Base-by-base conservation (phyloP, 176 grass and related monocot genomes). In the Musa beccarii region DNA sequence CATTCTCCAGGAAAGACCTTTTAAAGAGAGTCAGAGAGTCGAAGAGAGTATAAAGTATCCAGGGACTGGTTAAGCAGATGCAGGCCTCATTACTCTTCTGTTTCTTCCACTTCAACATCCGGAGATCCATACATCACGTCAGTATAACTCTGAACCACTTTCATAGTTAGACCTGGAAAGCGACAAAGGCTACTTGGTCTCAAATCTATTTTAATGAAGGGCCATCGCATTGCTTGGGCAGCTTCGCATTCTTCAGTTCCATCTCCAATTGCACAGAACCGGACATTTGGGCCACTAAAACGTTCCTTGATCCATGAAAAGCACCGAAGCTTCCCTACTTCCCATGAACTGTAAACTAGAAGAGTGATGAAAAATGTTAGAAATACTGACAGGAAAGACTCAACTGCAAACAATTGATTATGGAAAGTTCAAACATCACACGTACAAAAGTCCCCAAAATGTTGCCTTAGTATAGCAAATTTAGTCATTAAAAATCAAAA, bases 271-370 rank as follows among this genome's bases (percentile, higher is more conserved):
- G 75, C 95, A 53, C 95, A 99, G 83, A 99, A 99, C 66, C 69
- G 84, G 28, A 89, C 82, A 12, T 92, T 88, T 20, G 82, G 84
- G 28, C 88, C 83, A 12, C 83, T 74, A 12, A 86, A 91, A n/a
- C 89, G 90, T 10, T 93, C 91, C 76, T 84, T 91, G 84, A 99
- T 94, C 95, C 95, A 99, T 50, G 74, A 87, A 86, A 99, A 99
- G 79, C 95, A 99, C 73, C 91, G 90, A 68, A 91, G 78, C 61
- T 99, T 99, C 22, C 95, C 90, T 52, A 87, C 81, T 89, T 99
- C 95, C 95, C 95, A 99, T 28, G 95, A 94, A 64, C 95, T 99
- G 80, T 98, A 98, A 71, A 98, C 94, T 98, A 86, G 21, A 67
- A 59, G 23, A 76, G 21, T 25, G 16, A 77, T 74, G 56, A 53